A percentile compares a stretch with the other conserved stretches of the same genome.
Conservation (phyloP, 202 grass and related monocot species). For the Brachypodium distachyon region DNA sequence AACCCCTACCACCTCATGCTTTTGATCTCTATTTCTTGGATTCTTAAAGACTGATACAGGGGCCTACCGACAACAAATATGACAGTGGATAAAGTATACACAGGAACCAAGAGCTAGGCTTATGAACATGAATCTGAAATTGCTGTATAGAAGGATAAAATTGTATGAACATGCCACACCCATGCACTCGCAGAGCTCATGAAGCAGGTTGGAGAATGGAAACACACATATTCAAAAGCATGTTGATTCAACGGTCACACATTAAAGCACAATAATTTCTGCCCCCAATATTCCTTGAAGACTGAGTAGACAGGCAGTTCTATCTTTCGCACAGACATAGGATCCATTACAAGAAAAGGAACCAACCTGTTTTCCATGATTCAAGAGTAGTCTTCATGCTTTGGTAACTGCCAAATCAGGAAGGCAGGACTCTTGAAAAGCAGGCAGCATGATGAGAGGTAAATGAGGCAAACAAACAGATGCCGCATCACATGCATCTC, state of each 20-base stretch:
- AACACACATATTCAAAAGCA: background rate
- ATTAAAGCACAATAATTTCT: background rate
- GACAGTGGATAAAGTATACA: background rate
- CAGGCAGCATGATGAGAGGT: background rate
- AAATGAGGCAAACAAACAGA: conserved; percentile 13
- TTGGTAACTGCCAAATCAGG: background rate
- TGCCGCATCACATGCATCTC: background rate
- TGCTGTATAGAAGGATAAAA: background rate
- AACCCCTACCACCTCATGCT: background rate
- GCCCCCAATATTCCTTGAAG: background rate
- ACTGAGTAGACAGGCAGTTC: background rate
- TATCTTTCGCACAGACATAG: background rate
- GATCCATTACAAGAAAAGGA: background rate
- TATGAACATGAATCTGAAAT: background rate
- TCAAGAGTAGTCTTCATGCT: background rate
- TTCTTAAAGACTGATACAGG: background rate
- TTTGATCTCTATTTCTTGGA: background rate
- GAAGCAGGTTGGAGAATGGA: background rate
- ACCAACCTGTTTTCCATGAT: background rate
- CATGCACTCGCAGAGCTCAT: background rate
- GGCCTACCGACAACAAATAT: background rate
- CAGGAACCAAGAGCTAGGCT: background rate
- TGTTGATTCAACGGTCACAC: background rate
- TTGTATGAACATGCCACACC: background rate
- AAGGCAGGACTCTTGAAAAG: background rate